These are phyloP conservation scores for Penicillium riverlandense DNA, from an alignment of 495 filamentous ascomycete genomes.

Conservation along the genomic window DNA sequence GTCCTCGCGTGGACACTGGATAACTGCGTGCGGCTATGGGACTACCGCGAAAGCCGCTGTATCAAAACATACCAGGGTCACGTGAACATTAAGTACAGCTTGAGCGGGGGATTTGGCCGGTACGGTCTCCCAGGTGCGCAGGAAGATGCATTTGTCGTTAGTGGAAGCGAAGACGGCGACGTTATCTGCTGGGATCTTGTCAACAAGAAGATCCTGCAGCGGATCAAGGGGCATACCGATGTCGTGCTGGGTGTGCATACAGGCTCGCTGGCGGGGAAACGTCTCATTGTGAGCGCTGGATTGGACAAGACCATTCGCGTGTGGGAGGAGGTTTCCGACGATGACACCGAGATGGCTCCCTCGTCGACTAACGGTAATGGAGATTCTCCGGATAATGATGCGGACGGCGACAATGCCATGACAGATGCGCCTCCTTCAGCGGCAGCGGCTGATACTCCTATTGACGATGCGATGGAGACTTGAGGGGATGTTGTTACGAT, in stretches of 20 bases:
- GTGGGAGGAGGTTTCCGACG: constrained; percentile 42
- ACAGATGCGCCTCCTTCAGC: constrained; percentile 10
- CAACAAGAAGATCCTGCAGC: constrained; percentile 74
- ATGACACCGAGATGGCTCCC: constrained; percentile 3
- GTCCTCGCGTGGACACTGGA: constrained; percentile 90
- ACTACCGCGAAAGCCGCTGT: constrained; percentile 80
- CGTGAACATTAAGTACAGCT: constrained; percentile 71
- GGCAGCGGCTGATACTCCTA: constrained; percentile 11
- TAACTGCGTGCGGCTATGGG: constrained; percentile 83
- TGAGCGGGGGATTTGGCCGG: constrained; percentile 72
- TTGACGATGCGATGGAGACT: constrained; percentile 20
- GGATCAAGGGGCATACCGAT: constrained; percentile 61
- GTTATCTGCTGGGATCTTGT: constrained; percentile 86
- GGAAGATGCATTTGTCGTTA: constrained; percentile 53
- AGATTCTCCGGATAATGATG: constrained; percentile 3
- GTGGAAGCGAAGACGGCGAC: constrained; percentile 79
- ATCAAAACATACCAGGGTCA: constrained; percentile 98
- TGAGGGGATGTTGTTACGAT: constrained; percentile 5
- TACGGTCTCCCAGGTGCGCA: constrained; percentile 43
- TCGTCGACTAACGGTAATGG: neutral
- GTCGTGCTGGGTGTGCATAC: constrained; percentile 83
- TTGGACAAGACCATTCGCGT: constrained; percentile 58
- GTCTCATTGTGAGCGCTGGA: constrained; percentile 54
- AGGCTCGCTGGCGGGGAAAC: constrained; percentile 25
- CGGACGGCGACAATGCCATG: constrained; percentile 16